phyloP scores from a whole-genome alignment of 495 filamentous ascomycete species.

The Chaetomidium leptoderma region DNA sequence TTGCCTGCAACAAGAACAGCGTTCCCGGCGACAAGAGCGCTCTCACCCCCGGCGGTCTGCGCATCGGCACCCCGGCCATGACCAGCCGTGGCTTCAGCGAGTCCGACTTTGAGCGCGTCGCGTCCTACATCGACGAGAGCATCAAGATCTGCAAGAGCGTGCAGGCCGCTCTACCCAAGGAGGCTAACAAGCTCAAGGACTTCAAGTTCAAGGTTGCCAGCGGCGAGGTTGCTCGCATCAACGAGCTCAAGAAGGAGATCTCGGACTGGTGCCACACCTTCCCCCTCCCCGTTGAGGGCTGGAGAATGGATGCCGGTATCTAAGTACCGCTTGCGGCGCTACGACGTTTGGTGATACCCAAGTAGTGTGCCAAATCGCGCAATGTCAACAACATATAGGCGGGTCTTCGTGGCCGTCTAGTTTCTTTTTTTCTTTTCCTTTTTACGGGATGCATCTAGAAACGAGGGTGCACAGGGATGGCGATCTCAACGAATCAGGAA shows the following conservation, averaged over 20 bases:
- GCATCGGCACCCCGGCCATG: constrained; percentile 97
- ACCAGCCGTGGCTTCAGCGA: constrained; percentile 89
- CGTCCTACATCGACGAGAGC: constrained; percentile 76
- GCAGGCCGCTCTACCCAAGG: constrained; percentile 82
- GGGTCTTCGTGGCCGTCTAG: not conserved
- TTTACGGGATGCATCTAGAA: constrained; percentile 18
- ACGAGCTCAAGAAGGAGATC: constrained; percentile 82
- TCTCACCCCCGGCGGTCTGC: constrained; percentile 88
- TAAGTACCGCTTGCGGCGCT: constrained; percentile 27
- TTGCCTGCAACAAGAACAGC: constrained; percentile 98
- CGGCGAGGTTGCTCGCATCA: constrained; percentile 73
- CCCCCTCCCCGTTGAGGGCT: constrained; percentile 81
- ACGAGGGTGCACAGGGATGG: constrained; percentile 14
- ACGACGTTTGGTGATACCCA: not conserved
- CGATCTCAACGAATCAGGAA: constrained; percentile 30
- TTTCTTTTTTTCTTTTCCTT: constrained; percentile 7
- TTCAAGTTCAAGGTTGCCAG: constrained; percentile 88
- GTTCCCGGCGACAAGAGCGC: constrained; percentile 98
- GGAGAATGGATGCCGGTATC: constrained; percentile 49
- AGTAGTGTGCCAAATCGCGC: not conserved
- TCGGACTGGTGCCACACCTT: constrained; percentile 81
- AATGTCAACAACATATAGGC: constrained; percentile 22
- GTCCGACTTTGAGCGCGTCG: constrained; percentile 89
- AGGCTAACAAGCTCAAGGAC: constrained; percentile 98
- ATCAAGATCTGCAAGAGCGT: constrained; percentile 80